Percentiles rank a stretch among this genome's conserved stretches.
These are phyloP conservation scores for Stenogyne calaminthoides DNA, from an alignment of 305 asterid genomes.

Conservation along the genomic window DNA sequence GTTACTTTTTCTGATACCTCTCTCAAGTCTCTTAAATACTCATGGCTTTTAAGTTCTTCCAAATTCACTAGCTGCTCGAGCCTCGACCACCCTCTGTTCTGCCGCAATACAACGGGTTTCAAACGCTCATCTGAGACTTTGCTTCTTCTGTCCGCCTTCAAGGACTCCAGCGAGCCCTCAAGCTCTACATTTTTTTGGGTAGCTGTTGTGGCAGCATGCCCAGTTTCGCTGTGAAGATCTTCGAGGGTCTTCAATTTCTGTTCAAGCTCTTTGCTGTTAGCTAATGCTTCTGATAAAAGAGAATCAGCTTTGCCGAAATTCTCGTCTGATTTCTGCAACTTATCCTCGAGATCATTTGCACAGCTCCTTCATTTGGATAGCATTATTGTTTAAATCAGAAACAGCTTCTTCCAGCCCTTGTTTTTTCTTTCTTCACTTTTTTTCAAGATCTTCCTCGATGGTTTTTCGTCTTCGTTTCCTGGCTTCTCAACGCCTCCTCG, in stretches of 20 bases:
- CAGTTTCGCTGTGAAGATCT: slow-evolving; percentile 68
- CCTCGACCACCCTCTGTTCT: slow-evolving; percentile 60
- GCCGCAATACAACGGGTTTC: slow-evolving; percentile 57
- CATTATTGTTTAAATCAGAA: slow-evolving; percentile 52
- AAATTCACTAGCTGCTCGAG: slow-evolving; percentile 66
- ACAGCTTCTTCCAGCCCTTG: slow-evolving; percentile 60
- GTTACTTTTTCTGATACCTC: slow-evolving; percentile 57
- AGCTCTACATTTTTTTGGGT: slow-evolving; percentile 63
- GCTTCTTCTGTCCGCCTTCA: slow-evolving; percentile 62
- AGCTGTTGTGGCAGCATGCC: slow-evolving; percentile 46
- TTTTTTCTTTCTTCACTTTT: slow-evolving; percentile 52
- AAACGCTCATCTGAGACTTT: slow-evolving; percentile 50
- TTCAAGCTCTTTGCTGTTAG: slow-evolving; percentile 68
- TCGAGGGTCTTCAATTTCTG: slow-evolving; percentile 68
- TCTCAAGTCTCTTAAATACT: slow-evolving; percentile 52
- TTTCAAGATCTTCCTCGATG: slow-evolving; percentile 55
- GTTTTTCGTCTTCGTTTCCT: slow-evolving; percentile 47
- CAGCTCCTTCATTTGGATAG: slow-evolving; percentile 64
- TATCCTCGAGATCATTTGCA: slow-evolving; percentile 74
- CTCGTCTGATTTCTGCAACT: slow-evolving; percentile 72
- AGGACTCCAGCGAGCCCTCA: slow-evolving; percentile 47
- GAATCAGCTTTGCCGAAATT: slow-evolving; percentile 67
- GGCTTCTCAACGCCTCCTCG: slow-evolving; percentile 47
- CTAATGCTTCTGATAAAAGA: slow-evolving; percentile 71
- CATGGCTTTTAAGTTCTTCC: slow-evolving; percentile 56